These are phyloP conservation scores for Penicillium sp. DNA, from an alignment of 2,329 filamentous ascomycete species.

Conservation along the genomic window DNA sequence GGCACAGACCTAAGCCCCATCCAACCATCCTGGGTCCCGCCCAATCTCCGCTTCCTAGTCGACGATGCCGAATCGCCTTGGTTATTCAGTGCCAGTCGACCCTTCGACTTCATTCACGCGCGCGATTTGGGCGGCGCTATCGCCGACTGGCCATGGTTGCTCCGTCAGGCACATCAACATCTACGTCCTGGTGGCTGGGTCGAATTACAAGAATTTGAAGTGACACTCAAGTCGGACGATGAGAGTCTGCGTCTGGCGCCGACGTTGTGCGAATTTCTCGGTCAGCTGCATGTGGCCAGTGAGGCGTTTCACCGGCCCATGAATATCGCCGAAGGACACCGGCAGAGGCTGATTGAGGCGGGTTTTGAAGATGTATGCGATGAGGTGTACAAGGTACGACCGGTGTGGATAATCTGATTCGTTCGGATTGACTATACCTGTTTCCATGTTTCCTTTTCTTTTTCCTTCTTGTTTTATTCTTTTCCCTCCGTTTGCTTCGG, in stretches of 20 bases:
- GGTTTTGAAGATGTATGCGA: conserved; percentile 60
- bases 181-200: conserved; percentile 57
- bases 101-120: conserved; percentile 40
- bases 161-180: conserved; percentile 29
- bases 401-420: neutral
- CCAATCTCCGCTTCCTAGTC: conserved; percentile 39
- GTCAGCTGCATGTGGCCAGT: conserved; percentile 33
- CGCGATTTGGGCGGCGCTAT: conserved; percentile 39
- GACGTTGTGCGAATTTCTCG: conserved; percentile 31
- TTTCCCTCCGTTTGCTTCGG: neutral
- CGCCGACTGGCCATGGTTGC: conserved; percentile 31
- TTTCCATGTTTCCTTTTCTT: neutral
- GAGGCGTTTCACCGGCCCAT: conserved; percentile 39
- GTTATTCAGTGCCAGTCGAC: conserved; percentile 28
- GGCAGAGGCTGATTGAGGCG: conserved; percentile 52
- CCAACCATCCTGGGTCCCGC: conserved; percentile 42
- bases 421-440: neutral
- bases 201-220: conserved; percentile 49
- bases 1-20: conserved; percentile 55
- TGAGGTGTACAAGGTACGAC: conserved; percentile 47
- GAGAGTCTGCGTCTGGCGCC: conserved; percentile 30
- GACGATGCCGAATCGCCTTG: conserved; percentile 40
- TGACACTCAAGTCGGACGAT: conserved; percentile 37
- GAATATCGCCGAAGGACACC: conserved; percentile 41
- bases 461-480: neutral